Evolutionary conservation across 345 rosid species (phyloP), one percentile per base, ranked within the genome.

Genomic region (Passiflora organensis): DNA sequence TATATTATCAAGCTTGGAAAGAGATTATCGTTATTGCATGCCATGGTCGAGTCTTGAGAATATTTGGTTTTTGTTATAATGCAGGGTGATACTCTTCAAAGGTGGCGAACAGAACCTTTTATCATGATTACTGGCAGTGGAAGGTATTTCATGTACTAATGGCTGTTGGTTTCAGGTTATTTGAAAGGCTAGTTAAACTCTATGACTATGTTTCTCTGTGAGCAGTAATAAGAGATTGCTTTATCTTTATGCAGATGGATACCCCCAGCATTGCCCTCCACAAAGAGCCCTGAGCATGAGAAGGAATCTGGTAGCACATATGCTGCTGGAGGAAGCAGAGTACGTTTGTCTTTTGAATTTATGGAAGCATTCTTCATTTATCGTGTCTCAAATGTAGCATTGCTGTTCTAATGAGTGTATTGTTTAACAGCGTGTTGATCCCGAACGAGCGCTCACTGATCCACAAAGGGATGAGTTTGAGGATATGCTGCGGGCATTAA

Each of bases 41-140:
- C 14, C 42, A 42, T 12, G 37, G 1, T 55, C 28, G 47, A 17
- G n/a, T 18, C 16, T 53, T 59, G 65, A 54, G 20, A 66, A 6
- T 37, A 20, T 24, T 51, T 20, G 13, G 3, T 32, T 21, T 22
- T 43, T 6, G 22, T 15, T 14, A 34, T 6, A n/a, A 41, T 76
- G 65, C 61, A 93, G 97, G 99, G 99, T 59, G 99, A 94, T 76
- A 86, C 97, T 62, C 91, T 86, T 73, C 97, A 83, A 69, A 82
- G 96, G 74, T 86, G 96, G 99, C 80, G 99, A 74, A 89, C 96
- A 28, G 96, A 94, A 59, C 97, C 97, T 51, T 94, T 87, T 73
- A 94, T 94, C 72, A 89, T 89, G 97, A 87, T 94, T 70, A 87
- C 87, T 66, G 99, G 97, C 48, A 94, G 99, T 71, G 99, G 99